Percentiles rank a stretch among this genome's conserved stretches.
phyloP scores from a whole-genome alignment of 2,329 filamentous ascomycete species.

The Colletotrichum paranaense region DNA sequence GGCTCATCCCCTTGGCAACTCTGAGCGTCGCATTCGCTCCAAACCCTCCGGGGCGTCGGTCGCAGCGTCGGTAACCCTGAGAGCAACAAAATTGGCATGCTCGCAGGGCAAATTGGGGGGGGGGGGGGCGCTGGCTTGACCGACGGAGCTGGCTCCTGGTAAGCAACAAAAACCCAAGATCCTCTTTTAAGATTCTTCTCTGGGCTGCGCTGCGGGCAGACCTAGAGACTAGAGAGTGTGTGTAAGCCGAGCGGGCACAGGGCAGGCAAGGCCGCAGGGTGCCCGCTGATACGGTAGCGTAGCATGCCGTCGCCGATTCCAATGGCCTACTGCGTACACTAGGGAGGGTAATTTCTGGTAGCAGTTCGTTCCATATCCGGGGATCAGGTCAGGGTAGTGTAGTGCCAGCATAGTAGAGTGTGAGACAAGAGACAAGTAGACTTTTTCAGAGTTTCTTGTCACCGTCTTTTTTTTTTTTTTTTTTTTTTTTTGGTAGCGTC shows the following conservation, averaged over 20 bases:
- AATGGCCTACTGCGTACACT: too few relatives aligned
- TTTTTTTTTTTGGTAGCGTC: not conserved
- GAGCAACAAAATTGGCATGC: not conserved
- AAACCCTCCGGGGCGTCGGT: conserved; percentile 5
- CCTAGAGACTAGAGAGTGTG: not conserved
- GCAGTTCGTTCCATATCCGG: not conserved
- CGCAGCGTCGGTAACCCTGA: not conserved
- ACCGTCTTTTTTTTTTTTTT: not conserved
- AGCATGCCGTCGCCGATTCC: not conserved
- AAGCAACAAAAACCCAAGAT: not conserved
- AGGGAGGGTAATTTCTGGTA: not conserved
- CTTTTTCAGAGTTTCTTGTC: not conserved
- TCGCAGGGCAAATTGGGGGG: not conserved
- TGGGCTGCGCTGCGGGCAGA: not conserved
- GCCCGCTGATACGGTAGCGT: too few relatives aligned
- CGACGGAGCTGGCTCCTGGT: conserved; percentile 15
- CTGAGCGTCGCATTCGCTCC: conserved; percentile 26
- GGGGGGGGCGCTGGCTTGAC: not conserved
- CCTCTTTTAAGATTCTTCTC: not conserved
- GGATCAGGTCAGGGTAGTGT: not conserved
- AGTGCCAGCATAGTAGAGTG: not conserved
- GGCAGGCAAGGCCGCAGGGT: not conserved
- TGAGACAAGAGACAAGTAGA: not conserved
- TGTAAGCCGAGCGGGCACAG: not conserved
- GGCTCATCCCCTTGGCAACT: conserved; percentile 30